Evolutionary conservation across 345 rosid genomes (phyloP), one percentile per base, ranked within the genome.

Genomic region (Schrenkiella parvula): DNA sequence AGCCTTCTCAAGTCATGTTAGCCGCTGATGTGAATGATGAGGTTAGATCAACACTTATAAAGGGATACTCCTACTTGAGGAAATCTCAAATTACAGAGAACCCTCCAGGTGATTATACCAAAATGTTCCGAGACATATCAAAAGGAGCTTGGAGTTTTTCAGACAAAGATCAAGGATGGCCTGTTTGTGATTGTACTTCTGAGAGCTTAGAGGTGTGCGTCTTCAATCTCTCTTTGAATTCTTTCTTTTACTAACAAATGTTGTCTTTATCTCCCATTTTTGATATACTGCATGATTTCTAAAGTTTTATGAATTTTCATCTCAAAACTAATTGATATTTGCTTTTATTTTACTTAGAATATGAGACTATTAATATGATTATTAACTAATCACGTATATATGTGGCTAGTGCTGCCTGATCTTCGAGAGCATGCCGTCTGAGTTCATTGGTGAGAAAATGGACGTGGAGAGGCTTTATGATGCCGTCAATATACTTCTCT

Each of bases 71-170:
- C 17, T 84, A 63, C 54, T 55, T 84, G 37, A 84, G 69, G 64
- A 72, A 77, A 28, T 84, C 85, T 41, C 87, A 81, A 58, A 19
- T 81, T 42, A 59, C 59, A 54, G 81, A 84, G 35, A 80, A 86
- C 34, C 89, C 91, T 60, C 68, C 82, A 0, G 87, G 91, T 5
- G 82, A 89, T 61, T 79, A 72, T 56, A 76, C 43, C 66, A 75
- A 75, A 68, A 86, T 83, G 91, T 79, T 76, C 15, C 73, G 87
- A 11, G 87, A 82, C 43, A 81, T 81, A 26, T 76, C 86, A 0
- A 89, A 89, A 74, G 95, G 95, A 25, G 75, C 84, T 1, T 88
- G 91, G 95, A 71, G 86, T 29, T 86, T 85, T 76, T 82, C 89
- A 4, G 88, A 82, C 71, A 85, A 86, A 77, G 95, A 86, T 71